These are phyloP conservation scores for Lactifluus subvellereus DNA, from an alignment of 768 basidiomycete species.

Conservation along the genomic window DNA sequence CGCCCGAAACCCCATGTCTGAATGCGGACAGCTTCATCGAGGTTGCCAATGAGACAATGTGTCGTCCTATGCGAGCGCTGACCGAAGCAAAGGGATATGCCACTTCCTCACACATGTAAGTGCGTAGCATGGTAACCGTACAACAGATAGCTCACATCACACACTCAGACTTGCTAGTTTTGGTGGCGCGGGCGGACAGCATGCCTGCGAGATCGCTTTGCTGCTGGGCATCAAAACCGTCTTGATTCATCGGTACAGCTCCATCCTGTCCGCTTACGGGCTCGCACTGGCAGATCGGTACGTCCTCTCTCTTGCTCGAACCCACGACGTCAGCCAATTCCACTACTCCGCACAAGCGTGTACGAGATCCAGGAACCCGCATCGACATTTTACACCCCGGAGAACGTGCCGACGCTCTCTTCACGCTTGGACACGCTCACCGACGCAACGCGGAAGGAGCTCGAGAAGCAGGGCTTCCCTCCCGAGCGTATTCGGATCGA, in stretches of 20 bases:
- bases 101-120: slow-evolving; percentile 63
- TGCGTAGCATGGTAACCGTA: neutral
- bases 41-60: slow-evolving; percentile 97
- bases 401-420: slow-evolving; percentile 49
- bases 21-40: slow-evolving; percentile 70
- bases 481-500: slow-evolving; percentile 67
- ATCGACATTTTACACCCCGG: slow-evolving; percentile 66
- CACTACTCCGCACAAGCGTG: slow-evolving; percentile 41
- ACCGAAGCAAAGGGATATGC: slow-evolving; percentile 88
- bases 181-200: slow-evolving; percentile 87
- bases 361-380: slow-evolving; percentile 87
- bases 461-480: slow-evolving; percentile 78
- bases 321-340: neutral
- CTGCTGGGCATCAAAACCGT: slow-evolving; percentile 84
- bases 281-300: slow-evolving; percentile 82
- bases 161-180: slow-evolving; percentile 67
- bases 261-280: slow-evolving; percentile 90
- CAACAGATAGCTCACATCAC: slow-evolving; percentile 12
- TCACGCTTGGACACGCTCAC: slow-evolving; percentile 67
- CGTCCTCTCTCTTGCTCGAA: slow-evolving; percentile 15
- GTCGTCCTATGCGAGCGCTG: slow-evolving; percentile 82
- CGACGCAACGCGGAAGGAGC: slow-evolving; percentile 53
- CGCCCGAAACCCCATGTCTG: neutral
- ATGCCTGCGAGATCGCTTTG: slow-evolving; percentile 87
- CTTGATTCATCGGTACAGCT: slow-evolving; percentile 86